Evolutionary conservation across 2,329 filamentous ascomycete genomes (phyloP), one percentile per base, ranked within the genome.

Genomic region (Fusarium luffae): DNA sequence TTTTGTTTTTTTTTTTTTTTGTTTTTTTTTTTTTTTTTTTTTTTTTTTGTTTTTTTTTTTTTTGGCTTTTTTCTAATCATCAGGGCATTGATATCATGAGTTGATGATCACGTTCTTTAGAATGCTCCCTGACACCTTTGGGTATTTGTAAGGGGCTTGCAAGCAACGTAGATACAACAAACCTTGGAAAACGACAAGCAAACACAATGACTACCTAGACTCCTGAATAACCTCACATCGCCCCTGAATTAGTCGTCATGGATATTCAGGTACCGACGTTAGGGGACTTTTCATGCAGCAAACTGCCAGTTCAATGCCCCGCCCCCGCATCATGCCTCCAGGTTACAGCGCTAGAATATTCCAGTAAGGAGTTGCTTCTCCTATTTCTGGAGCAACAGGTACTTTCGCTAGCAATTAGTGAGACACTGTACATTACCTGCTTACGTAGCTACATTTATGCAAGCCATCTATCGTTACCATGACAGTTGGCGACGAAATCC

Each of bases 311-410:
- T 23, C 46, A 55, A 19, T 73, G 72, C 72, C 72, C 72, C 72
- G 59, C 72, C 72, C 72, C 72, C 72, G 72, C 72, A 74, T 74
- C 70, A 52, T 59, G 40, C 25, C 66, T 66, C 54, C 52, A 52
- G 50, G 37, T 59, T 46, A 43, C 34, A 44, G 66, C 55, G 60
- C 60, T 56, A 71, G 62, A 59, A 51, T 44, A 46, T 58, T 72
- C 69, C 32, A 61, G 58, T 70, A 72, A 70, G 69, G 70, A 70
- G 69, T 14, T 34, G 44, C 46, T 42, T 70, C 68, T 64, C 68
- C 68, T 70, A 70, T 70, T 70, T 54, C 32, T 64, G 14, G 12
- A 23, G 16, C n/a, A 27, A n/a, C 11, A 55, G 28, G 51, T 65
- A 66, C 52, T 51, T 27, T 14, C 40, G 16, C 23, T 43, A 34